Conservation (phyloP, 1,284 basidiomycete species). For the Ustanciosporium gigantosporum region DNA sequence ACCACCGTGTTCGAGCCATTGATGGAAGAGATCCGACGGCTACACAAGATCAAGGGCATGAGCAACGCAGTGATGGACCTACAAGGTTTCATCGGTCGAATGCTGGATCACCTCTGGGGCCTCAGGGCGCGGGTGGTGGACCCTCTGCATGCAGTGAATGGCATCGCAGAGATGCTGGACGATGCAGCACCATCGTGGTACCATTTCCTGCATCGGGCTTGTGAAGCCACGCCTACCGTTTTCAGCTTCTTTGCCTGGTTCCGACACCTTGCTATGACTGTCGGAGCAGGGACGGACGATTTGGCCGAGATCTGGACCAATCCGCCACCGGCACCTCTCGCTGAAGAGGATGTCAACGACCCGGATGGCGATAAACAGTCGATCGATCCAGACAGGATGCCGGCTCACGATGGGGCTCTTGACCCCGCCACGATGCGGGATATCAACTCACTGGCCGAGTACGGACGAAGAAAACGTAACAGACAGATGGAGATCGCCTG, state of each 20-base stretch:
- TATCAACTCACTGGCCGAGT: slow-evolving; percentile 41
- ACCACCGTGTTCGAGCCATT: slow-evolving; percentile 49
- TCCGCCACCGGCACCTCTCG: slow-evolving; percentile 16
- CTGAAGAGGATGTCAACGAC: slow-evolving; percentile 12
- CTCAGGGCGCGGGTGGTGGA: slow-evolving; percentile 54
- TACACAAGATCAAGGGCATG: slow-evolving; percentile 48
- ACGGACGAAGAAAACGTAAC: slow-evolving; percentile 46
- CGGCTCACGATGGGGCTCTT: slow-evolving; percentile 16
- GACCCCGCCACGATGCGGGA: slow-evolving; percentile 39
- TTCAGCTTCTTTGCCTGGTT: slow-evolving; percentile 57
- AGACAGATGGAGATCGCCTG: slow-evolving; percentile 55
- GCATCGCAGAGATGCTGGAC: slow-evolving; percentile 52
- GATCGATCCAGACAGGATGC: slow-evolving; percentile 9
- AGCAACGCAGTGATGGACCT: slow-evolving; percentile 39
- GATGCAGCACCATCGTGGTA: slow-evolving; percentile 47
- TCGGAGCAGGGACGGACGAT: slow-evolving; percentile 47
- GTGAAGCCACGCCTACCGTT: slow-evolving; percentile 38
- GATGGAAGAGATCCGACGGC: slow-evolving; percentile 42
- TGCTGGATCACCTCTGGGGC: slow-evolving; percentile 51
- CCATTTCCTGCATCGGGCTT: slow-evolving; percentile 38
- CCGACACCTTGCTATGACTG: slow-evolving; percentile 48
- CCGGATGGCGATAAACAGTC: slow-evolving; percentile 24
- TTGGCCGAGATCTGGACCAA: slow-evolving; percentile 46
- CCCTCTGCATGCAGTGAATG: slow-evolving; percentile 46
- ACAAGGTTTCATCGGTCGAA: slow-evolving; percentile 28